Base-by-base conservation (phyloP, 23 red algal species). In the Agarophyton chilense region DNA sequence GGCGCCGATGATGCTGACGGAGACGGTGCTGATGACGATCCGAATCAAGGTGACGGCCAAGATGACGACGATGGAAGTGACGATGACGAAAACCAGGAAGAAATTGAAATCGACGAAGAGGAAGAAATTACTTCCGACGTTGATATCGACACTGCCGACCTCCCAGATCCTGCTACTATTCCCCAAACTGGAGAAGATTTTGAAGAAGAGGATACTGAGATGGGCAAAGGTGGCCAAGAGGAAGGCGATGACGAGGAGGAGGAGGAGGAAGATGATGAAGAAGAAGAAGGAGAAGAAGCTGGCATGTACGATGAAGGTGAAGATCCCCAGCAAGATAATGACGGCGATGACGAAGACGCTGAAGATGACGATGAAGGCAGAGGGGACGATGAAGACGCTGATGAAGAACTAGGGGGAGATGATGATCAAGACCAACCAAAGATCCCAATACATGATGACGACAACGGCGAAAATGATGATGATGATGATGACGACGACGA, bases 71-170 rank as follows among this genome's bases (percentile, higher is more conserved):
- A 84, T 32, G 28, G 25, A 35, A 61, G 55, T 40, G 80, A 78
- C 31, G 85, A 89, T 45, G 85, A 89, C 17, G 85, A 89, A 17
- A 64, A 89, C 35, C 52, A 89, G 49, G 60, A 77, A 21, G 85
- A 89, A 77, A 77, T 78, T 4, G 85, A 89, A 22, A 65, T 63
- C 52, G 73, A 89, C 35, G 85, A 89, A 31, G 85, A 89, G 72
- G 85, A 79, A 56, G 77, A 80, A 22, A 74, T 74, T 16, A 18
- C 68, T 29, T 74, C 68, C 24, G 68, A 74, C 43, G 68, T 74
- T 12, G 68, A 74, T 74, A 29, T 74, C 24, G 68, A 74, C 12
- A 33, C 29, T 31, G 68, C 41, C 8, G 39, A 74, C 24, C 29
- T 24, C 29, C 6, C 38, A 9, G 68, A 74, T 10, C 40, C 68